Evolutionary conservation across 2,329 filamentous ascomycete genomes (phyloP), one percentile per base, ranked within the genome.

Genomic region (Monosporascus sp.): DNA sequence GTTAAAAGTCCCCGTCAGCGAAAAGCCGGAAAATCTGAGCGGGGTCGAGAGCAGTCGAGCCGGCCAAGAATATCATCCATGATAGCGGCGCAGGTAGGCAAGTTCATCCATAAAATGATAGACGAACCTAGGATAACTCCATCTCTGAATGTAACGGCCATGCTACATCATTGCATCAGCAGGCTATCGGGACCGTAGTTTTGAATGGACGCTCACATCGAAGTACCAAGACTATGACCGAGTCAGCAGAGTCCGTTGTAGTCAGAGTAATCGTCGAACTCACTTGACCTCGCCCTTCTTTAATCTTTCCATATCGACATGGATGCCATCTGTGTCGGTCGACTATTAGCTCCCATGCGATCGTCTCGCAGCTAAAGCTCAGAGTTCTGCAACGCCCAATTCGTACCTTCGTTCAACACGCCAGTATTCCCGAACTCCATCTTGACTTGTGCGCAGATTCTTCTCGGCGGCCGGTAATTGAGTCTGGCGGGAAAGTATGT

Each of bases 231-330:
- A 77, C 91, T 96, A 65, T 40, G 44, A 47, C 31, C 50, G 55
- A 40, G 54, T 53, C 50, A 59, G 55, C 60, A 45, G 59, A 40
- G 57, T 60, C 56, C 70, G 75, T 68, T 72, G 69, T 54, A 60
- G 51, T 46, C 24, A 8, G 36, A 17, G 17, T 38, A 16, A 26
- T 48, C 45, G 24, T 9, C 20, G 36, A 48, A 78, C 91, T 77
- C 79, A 97, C 91, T 99, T 99, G 72, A 99, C 93, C 79, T 99
- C 94, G 58, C 94, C 94, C 76, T 91, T 94, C 86, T 99, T 99
- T 74, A 99, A 79, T 69, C 94, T 88, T 69, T 97, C 90, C 94
- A 99, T 99, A 71, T 99, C 94, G 65, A 99, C 82, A 73, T 99
- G 94, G 72, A 99, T 97, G 72, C 94, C 94, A 92, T 99, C 94